phyloP scores from a whole-genome alignment of 352 stramenopile genomes.

The Blastocystis sp. region DNA sequence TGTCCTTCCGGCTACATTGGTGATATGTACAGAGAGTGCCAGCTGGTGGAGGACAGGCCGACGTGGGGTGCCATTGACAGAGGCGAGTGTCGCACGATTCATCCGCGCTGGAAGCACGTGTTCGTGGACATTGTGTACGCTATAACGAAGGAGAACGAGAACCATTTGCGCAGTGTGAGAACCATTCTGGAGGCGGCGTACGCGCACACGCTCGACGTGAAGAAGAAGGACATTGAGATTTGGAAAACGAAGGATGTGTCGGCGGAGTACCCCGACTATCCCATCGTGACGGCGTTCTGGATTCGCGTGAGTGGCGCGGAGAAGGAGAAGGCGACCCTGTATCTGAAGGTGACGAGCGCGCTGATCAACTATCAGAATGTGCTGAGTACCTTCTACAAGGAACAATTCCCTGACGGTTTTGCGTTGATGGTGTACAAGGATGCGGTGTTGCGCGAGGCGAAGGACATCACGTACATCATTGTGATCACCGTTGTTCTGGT shows the following conservation, averaged over 20 bases:
- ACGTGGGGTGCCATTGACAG: constrained; percentile 17
- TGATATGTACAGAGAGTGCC: constrained; percentile 15
- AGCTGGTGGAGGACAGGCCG: not conserved
- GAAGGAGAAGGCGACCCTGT: not conserved
- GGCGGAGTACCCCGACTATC: not conserved
- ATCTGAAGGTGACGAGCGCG: not conserved
- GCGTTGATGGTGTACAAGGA: constrained; percentile 12
- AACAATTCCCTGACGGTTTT: constrained; percentile 1
- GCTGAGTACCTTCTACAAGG: not conserved
- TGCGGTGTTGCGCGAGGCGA: not conserved
- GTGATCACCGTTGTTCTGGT: not conserved
- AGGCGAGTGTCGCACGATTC: not conserved
- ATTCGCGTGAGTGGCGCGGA: not conserved
- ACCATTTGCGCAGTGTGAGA: not conserved
- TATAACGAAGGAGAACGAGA: not conserved
- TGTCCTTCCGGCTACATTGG: constrained; percentile 43
- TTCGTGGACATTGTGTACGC: too few relatives aligned
- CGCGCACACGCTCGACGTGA: not conserved
- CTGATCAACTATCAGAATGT: too few relatives aligned
- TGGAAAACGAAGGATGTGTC: constrained; percentile 13
- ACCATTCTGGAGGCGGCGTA: not conserved
- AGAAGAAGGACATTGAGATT: not conserved
- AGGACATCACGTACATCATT: constrained; percentile 15
- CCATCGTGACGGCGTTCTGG: constrained; percentile 4
- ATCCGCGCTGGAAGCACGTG: constrained; percentile 8